Evolutionary conservation across 306 rosid species (phyloP).

Genomic region (Trichosanthes truncata): DNA sequence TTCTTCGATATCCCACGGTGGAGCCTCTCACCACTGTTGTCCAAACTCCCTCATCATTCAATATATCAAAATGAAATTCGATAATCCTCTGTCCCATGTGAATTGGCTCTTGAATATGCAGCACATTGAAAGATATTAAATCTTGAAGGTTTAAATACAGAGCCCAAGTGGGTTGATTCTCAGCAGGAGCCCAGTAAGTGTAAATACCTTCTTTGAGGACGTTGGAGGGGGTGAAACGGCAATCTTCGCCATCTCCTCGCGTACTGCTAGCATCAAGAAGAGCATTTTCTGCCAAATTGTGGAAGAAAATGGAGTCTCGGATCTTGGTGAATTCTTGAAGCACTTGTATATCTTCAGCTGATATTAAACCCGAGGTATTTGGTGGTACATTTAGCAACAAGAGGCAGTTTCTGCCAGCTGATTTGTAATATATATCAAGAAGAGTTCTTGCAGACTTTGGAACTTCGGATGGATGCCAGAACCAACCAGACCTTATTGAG

Average conservation of each 20-base stretch:
- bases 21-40: constrained; percentile 48
- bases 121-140: constrained; percentile 54
- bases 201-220: constrained; percentile 54
- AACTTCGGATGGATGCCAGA: constrained; percentile 75
- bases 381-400: constrained; percentile 82
- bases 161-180: constrained; percentile 42
- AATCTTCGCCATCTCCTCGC: constrained; percentile 39
- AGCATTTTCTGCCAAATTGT: constrained; percentile 51
- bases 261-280: constrained; percentile 48
- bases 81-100: constrained; percentile 81
- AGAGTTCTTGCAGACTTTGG: constrained; percentile 71
- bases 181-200: constrained; percentile 80
- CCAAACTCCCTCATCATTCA: constrained; percentile 40
- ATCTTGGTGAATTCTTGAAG: constrained; percentile 65
- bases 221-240: constrained; percentile 47
- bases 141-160: constrained; percentile 48
- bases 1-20: constrained; percentile 72
- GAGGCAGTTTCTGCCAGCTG: constrained; percentile 71
- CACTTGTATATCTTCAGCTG: constrained; percentile 68
- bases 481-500: constrained; percentile 88
- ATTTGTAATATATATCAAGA: constrained; percentile 76
- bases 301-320: constrained; percentile 55
- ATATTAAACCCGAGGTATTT: constrained; percentile 80
- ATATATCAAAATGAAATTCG: constrained; percentile 58
- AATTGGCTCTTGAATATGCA: constrained; percentile 80